Base-by-base conservation (phyloP, 768 basidiomycete species). In the Xerocomellus chrysenteron region DNA sequence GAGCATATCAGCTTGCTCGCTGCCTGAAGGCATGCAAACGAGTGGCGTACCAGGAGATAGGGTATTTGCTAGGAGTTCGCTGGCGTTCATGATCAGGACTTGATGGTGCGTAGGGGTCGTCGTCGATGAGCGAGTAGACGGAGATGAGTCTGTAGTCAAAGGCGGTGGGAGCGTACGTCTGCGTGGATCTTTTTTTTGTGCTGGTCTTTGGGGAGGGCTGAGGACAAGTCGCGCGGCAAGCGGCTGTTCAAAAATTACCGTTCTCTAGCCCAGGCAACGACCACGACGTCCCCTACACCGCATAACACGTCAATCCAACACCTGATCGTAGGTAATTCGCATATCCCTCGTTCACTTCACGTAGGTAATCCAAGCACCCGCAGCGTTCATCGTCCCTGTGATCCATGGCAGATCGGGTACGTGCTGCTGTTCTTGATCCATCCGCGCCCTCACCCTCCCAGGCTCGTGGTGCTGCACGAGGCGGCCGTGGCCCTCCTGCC, bases 21-120 rank as follows among this genome's bases (percentile, higher is more conserved):
- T 68, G 75, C 73, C 68, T 57, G 65, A 64, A 57, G 21, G 55
- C 36, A 53, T 57, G 58, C 6, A 35, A 57, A 62, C 49, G 59
- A 61, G 69, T 64, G 73, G 75, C 85, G 66, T 68, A 94, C 94
- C 91, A 45, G 91, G 80, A 57, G 93, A 95, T 65, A 98, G 87
- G 67, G 95, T 88, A 78, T 96, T 94, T 64, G 89, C 85, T 68
- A 98, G 86, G 58, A 98, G 86, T 73, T 92, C 86, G 55, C 84
- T 87, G 63, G 92, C 92, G 80, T 92, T 92, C 93, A 96, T 95
- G 69, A 76, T 82, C 72, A 73, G 63, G 63, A 50, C 48, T 60
- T 56, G 55, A 60, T 63, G 47, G 58, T 26, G 36, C 53, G 68
- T 62, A 16, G 35, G 13, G 45, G 66, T 69, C 56, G 71, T 67